Evolutionary conservation across 306 rosid genomes (phyloP), one percentile per base, ranked within the genome.

Genomic region (Begonia masoniana): DNA sequence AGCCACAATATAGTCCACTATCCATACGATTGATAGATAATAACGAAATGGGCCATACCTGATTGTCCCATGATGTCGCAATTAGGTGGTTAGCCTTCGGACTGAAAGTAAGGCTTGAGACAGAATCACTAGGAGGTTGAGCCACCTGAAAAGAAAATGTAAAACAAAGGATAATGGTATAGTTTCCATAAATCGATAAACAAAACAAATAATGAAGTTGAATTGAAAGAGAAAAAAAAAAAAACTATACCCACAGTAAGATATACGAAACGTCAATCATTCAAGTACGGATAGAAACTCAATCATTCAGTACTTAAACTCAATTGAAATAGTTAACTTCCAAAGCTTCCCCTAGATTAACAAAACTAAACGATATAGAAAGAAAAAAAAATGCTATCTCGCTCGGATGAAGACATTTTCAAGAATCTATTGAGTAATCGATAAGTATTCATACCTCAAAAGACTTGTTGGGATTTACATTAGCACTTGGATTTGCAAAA

Each of bases 51-150:
- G 35, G 7, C 14, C 13, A 66, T 43, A 87, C 89, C 87, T 87
- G 96, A 47, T 81, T 83, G 55, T 87, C 96, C 96, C 96, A 87
- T 13, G 94, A 83, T 24, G 87, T 74, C 6, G 96, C 87, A 10
- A 87, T 69, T 52, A 87, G 81, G 56, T 69, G 66, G 63, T 84
- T 84, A 55, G 86, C 83, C 68, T 84, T 88, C 0, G 97, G 79
- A 71, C 81, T 82, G 74, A 84, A 88, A 57, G 70, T 19, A 52
- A 88, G 74, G 64, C 92, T 77, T 5, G 84, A 82, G 16, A 88
- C 39, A 14, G 95, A 84, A 75, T 88, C 97, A 54, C 64, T 58
- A 0, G 96, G 87, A 14, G 96, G 94, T 24, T 78, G 82, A 75
- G 76, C 71, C 62, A 89, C 95, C 95, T 88, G 60, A 59, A 68